A percentile compares a stretch with the other conserved stretches of the same genome.
Conservation (phyloP, 768 basidiomycete species). For the Trametes elegans region DNA sequence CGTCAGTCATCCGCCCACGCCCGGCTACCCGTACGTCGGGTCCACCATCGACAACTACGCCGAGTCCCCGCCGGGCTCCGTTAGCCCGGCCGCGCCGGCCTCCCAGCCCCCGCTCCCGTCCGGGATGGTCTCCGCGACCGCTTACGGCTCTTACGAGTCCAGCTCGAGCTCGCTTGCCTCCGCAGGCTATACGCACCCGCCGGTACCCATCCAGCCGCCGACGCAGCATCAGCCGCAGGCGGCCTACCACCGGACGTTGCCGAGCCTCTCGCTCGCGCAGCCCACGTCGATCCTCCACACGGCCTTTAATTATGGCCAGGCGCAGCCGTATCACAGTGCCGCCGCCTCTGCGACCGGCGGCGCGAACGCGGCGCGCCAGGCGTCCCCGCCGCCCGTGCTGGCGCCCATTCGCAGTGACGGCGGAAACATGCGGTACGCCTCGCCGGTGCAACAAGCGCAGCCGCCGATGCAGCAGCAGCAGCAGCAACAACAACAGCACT, state of each 20-base stretch:
- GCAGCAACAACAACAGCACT: no score
- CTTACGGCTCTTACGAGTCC: constrained; percentile 15
- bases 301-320: no score
- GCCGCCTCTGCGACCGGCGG: not conserved
- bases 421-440: not conserved
- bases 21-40: constrained; percentile 3
- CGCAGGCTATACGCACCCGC: constrained; percentile 16
- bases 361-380: no score
- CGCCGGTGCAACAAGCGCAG: not conserved
- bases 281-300: not conserved
- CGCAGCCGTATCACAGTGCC: not conserved
- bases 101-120: not conserved
- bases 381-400: constrained; percentile 20
- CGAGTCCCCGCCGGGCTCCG: constrained; percentile 6
- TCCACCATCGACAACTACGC: not conserved
- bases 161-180: constrained; percentile 16
- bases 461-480: not conserved
- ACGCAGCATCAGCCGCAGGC: not conserved
- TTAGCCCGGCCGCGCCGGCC: constrained; percentile 4
- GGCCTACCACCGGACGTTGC: constrained; percentile 7
- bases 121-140: not conserved
- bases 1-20: constrained; percentile 16
- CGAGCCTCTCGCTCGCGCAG: constrained; percentile 1
- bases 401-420: constrained; percentile 21
- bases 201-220: not conserved